Evolutionary conservation across 2,329 filamentous ascomycete genomes (phyloP).

Genomic region (Arthrinium puccinioides): DNA sequence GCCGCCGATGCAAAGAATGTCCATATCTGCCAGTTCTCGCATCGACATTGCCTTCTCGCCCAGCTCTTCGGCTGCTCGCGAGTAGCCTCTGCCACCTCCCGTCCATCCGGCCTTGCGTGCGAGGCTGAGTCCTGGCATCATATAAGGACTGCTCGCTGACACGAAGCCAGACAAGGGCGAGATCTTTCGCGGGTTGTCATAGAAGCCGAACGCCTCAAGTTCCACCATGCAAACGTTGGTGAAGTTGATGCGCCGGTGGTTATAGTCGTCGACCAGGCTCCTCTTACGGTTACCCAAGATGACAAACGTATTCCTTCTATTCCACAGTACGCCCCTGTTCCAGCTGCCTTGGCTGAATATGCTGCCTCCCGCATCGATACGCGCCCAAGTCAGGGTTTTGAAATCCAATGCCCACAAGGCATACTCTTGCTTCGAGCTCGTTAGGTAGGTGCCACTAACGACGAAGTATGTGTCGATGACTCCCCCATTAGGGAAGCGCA

Average conservation of each 20-base stretch:
- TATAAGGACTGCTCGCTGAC: slow-evolving; percentile 70
- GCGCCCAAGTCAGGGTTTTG: slow-evolving; percentile 82
- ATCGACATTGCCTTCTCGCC: slow-evolving; percentile 73
- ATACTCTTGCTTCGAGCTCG: slow-evolving; percentile 96
- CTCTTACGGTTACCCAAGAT: slow-evolving; percentile 90
- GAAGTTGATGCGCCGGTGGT: slow-evolving; percentile 95
- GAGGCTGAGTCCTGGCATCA: slow-evolving; percentile 46
- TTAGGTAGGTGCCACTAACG: slow-evolving; percentile 93
- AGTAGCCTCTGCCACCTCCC: slow-evolving; percentile 70
- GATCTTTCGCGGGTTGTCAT: slow-evolving; percentile 83
- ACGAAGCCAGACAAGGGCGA: slow-evolving; percentile 75
- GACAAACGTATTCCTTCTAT: slow-evolving; percentile 87
- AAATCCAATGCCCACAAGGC: slow-evolving; percentile 93
- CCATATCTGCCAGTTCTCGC: slow-evolving; percentile 92
- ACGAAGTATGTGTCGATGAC: slow-evolving; percentile 96
- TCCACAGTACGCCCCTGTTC: slow-evolving; percentile 94
- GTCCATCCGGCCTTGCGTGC: slow-evolving; percentile 56
- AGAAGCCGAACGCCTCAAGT: slow-evolving; percentile 92
- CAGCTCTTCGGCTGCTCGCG: slow-evolving; percentile 73
- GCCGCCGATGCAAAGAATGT: slow-evolving; percentile 83
- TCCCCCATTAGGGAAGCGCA: slow-evolving; percentile 92
- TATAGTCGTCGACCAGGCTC: slow-evolving; percentile 94
- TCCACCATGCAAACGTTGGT: slow-evolving; percentile 96
- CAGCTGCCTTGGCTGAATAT: slow-evolving; percentile 97
- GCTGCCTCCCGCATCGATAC: slow-evolving; percentile 88